Evolutionary conservation across 495 filamentous ascomycete genomes (phyloP).

Genomic region (Lindgomyces ingoldianus): DNA sequence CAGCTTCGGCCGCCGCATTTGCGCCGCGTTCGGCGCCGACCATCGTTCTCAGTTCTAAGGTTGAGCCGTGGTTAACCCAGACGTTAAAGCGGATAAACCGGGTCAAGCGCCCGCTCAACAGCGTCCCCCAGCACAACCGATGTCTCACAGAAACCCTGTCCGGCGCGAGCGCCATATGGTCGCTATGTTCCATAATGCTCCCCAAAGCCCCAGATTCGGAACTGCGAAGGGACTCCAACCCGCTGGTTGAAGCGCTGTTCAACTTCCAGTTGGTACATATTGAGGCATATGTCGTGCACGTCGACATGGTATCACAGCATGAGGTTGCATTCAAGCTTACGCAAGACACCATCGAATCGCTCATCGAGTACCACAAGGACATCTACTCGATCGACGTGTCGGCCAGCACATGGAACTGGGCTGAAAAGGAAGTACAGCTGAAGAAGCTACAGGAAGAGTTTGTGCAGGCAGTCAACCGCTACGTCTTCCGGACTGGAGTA

Average conservation of each 20-base stretch:
- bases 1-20: constrained; percentile 94
- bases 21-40: constrained; percentile 93
- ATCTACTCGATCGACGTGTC: constrained; percentile 90
- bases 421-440: constrained; percentile 91
- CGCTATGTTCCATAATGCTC: constrained; percentile 88
- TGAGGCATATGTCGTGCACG: constrained; percentile 97
- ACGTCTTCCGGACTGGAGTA: constrained; percentile 88
- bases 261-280: constrained; percentile 94
- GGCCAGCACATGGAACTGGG: constrained; percentile 90
- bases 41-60: constrained; percentile 88
- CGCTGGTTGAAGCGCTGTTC: constrained; percentile 85
- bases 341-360: constrained; percentile 90
- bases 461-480: constrained; percentile 95
- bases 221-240: constrained; percentile 80
- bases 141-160: constrained; percentile 97
- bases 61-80: constrained; percentile 96
- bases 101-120: constrained; percentile 97
- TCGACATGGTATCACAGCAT: constrained; percentile 97
- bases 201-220: constrained; percentile 88
- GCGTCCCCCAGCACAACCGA: constrained; percentile 92
- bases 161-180: constrained; percentile 91
- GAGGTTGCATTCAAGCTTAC: constrained; percentile 99
- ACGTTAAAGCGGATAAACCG: constrained; percentile 97
- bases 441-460: constrained; percentile 99
- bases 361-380: constrained; percentile 97